These are phyloP conservation scores for Phialophora verrucosa DNA, from an alignment of 2,329 filamentous ascomycete species.

Conservation along the genomic window DNA sequence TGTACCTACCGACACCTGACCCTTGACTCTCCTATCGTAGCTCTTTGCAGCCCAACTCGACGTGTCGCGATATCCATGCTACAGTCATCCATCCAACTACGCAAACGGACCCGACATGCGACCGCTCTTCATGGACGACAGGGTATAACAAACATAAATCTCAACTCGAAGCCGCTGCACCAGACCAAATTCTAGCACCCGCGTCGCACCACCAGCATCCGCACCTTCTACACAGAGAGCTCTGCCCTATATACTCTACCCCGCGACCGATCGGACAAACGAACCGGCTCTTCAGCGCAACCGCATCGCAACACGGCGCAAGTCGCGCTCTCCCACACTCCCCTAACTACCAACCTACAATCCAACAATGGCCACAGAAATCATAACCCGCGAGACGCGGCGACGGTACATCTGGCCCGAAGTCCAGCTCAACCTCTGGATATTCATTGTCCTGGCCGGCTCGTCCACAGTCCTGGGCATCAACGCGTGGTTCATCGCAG, in stretches of 20 bases:
- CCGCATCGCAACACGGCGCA: background rate
- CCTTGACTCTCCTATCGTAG: background rate
- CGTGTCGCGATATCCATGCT: conserved; percentile 1
- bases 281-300: background rate
- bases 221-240: background rate
- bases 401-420: conserved; percentile 68
- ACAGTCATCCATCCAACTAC: background rate
- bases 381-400: conserved; percentile 43
- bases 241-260: background rate
- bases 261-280: background rate
- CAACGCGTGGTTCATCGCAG: conserved; percentile 64
- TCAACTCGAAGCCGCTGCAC: background rate
- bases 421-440: conserved; percentile 68
- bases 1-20: background rate
- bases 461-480: conserved; percentile 65
- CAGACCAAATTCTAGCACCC: background rate
- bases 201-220: background rate
- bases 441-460: conserved; percentile 65
- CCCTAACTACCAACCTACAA: background rate
- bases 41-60: conserved; percentile 22
- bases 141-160: background rate
- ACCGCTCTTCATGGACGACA: conserved; percentile 9
- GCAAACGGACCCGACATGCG: background rate
- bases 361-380: conserved; percentile 42
- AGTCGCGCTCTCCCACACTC: background rate